Base-by-base conservation (phyloP, 1,284 basidiomycete genomes). In the Rhodotorula sp. region DNA sequence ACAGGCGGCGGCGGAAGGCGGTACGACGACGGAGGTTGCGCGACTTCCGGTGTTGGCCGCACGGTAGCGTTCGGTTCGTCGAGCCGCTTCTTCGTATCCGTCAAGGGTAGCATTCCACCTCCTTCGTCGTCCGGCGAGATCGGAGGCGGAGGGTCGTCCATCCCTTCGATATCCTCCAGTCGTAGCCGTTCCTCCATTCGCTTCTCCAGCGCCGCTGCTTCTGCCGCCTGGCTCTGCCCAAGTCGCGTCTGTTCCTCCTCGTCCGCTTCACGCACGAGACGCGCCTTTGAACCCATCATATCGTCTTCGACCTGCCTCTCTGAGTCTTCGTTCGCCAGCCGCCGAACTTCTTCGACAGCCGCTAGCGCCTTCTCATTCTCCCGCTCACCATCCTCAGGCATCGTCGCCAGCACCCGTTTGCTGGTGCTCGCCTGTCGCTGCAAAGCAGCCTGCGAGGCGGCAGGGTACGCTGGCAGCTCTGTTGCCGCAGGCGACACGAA, bases 61-160 rank as follows among this genome's bases (percentile, higher is more conserved):
- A 15, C 36, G 7, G 15, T 24, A 6, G 4, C 6, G 7, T 34
- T n/a, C 7, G 29, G 22, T 6, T 5, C 11, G 48, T 49, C 48
- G 5, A 47, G 2, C 20, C 29, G 29, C 20, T 30, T 51, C 39
- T 52, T 61, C 27, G 29, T 15, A 27, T 30, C 32, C 13, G 36
- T 29, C 34, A 57, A 48, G 22, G 62, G 56, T 2, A 46, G 24
- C 47, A 64, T 44, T 10, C 11, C 22, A 1, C 17, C 11, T 19
- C 24, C 13, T 5, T 34, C 48, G 27, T 56, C 54, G 29, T 30
- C 29, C 20, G 59, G 59, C 51, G 49, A 39, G 32, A 61, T 19
- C 19, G 49, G 55, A 30, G 56, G 56, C 51, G 57, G 64, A 9
- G 62, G 55, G 10, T 32, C 64, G 3, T 48, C 57, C n/a, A 44